These are phyloP conservation scores for Mycena citricolor DNA, from an alignment of 1,284 basidiomycete genomes.

Conservation along the genomic window DNA sequence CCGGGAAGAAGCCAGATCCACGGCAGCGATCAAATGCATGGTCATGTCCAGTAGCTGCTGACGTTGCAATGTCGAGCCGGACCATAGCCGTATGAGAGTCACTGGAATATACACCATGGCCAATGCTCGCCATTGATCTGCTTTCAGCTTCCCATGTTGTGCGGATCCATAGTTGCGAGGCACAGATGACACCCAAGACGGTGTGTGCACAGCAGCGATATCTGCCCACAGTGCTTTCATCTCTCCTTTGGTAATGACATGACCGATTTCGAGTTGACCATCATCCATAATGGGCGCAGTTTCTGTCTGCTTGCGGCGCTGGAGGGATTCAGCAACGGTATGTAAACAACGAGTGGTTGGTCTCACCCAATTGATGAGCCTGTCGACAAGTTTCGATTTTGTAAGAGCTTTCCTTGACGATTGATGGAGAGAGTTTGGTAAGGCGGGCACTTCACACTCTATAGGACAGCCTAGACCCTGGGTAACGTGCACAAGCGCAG, in stretches of 20 bases:
- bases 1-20: not conserved
- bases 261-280: too few relatives aligned
- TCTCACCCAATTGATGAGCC: too few relatives aligned
- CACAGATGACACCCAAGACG: constrained; percentile 8
- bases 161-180: not conserved
- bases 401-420: too few relatives aligned
- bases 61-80: not conserved
- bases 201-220: constrained; percentile 2
- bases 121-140: constrained; percentile 5
- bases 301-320: too few relatives aligned
- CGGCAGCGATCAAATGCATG: constrained; percentile 9
- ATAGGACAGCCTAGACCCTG: too few relatives aligned
- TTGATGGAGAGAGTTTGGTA: too few relatives aligned
- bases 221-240: constrained; percentile 3
- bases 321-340: too few relatives aligned
- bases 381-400: too few relatives aligned
- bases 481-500: too few relatives aligned
- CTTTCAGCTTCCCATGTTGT: constrained; percentile 6
- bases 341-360: too few relatives aligned
- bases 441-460: too few relatives aligned
- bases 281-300: too few relatives aligned
- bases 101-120: constrained; percentile 4
- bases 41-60: constrained; percentile 1
- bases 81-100: constrained; percentile 8
- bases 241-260: not conserved